phyloP scores from a whole-genome alignment of 164 flowering plant species.

The Annona squamosa region DNA sequence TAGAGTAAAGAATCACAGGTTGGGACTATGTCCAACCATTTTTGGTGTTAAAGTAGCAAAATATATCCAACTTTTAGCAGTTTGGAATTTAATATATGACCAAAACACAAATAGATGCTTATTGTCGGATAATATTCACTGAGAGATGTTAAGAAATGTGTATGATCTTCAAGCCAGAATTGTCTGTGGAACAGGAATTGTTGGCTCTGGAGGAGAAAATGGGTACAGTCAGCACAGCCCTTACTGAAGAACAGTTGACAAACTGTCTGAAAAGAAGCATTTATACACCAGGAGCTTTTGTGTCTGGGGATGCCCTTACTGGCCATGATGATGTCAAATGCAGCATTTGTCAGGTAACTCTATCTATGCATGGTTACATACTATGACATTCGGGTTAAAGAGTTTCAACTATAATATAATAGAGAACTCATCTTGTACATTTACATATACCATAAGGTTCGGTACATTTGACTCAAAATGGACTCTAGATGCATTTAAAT shows the following conservation, averaged over 20 bases:
- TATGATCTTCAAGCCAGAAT: neutral
- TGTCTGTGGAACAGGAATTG: slow-evolving; percentile 48
- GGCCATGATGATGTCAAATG: slow-evolving; percentile 64
- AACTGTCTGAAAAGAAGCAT: slow-evolving; percentile 50
- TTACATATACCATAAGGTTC: no score
- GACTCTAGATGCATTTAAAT: no score
- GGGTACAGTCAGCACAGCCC: slow-evolving; percentile 95
- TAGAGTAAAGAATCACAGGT: neutral
- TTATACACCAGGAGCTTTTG: slow-evolving; percentile 23
- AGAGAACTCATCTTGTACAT: no score
- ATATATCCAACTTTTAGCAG: neutral
- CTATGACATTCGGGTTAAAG: neutral
- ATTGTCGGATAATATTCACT: no score
- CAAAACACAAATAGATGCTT: neutral
- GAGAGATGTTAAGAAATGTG: no score
- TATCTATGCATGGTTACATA: neutral
- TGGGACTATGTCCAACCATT: neutral
- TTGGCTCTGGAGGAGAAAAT: slow-evolving; percentile 88
- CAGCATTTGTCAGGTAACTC: slow-evolving; percentile 89
- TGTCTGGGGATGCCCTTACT: slow-evolving; percentile 8
- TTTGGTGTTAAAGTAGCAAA: neutral
- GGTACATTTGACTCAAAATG: no score
- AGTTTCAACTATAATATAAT: no score
- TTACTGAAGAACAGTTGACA: slow-evolving; percentile 62
- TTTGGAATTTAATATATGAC: neutral